These are phyloP conservation scores for Trichocomaceae sp. DNA, from an alignment of 2,329 filamentous ascomycete genomes.

Conservation along the genomic window DNA sequence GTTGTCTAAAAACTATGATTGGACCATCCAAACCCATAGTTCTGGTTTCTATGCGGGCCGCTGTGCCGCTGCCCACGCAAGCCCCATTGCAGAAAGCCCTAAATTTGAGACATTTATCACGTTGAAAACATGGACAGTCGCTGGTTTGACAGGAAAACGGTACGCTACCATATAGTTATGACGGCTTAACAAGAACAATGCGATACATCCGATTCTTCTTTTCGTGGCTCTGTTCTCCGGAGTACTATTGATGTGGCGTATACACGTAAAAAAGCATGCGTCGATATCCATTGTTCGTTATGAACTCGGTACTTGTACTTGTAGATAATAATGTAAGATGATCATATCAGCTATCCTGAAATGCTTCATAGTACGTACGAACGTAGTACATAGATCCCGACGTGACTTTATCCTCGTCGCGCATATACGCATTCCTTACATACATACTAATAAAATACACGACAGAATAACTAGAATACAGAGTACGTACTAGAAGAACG, in stretches of 20 bases:
- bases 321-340: not conserved
- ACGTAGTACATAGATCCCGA: too few relatives aligned
- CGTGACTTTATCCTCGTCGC: too few relatives aligned
- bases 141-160: conserved; percentile 4
- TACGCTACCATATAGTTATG: not conserved
- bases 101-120: conserved; percentile 4
- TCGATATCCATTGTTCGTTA: not conserved
- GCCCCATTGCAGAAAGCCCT: not conserved
- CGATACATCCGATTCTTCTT: conserved; percentile 2
- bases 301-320: not conserved
- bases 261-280: not conserved
- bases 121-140: not conserved
- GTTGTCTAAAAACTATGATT: not conserved
- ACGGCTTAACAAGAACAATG: not conserved
- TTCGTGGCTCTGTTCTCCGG: not conserved
- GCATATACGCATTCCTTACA: not conserved
- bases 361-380: not conserved
- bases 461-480: not conserved
- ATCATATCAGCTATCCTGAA: not conserved
- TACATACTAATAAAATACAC: not conserved
- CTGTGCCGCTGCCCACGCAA: not conserved
- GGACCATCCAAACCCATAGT: not conserved
- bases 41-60: conserved; percentile 2
- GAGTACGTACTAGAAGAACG: too few relatives aligned
- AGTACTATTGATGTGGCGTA: conserved; percentile 1